Evolutionary conservation across 2,329 filamentous ascomycete species (phyloP).

Genomic region (Fusarium oligoseptatum): DNA sequence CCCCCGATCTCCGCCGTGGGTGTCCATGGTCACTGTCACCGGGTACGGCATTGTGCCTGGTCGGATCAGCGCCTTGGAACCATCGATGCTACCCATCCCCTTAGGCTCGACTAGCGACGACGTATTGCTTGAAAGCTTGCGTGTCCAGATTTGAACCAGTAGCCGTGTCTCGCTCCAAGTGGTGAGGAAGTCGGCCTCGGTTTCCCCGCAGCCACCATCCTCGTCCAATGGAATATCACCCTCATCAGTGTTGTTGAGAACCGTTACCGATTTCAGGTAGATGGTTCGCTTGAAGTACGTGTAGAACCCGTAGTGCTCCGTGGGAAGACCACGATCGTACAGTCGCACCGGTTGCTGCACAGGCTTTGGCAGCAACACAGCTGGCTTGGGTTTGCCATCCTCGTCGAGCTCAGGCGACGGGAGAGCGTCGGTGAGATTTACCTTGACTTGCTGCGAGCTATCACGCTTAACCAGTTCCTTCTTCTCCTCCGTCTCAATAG

Average conservation of each 20-base stretch:
- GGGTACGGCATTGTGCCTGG: constrained; percentile 75
- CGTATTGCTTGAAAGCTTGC: constrained; percentile 58
- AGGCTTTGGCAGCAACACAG: constrained; percentile 78
- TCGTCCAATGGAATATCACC: constrained; percentile 61
- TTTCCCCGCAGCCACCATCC: constrained; percentile 66
- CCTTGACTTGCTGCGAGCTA: constrained; percentile 36
- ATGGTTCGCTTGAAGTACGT: constrained; percentile 90
- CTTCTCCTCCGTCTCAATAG: constrained; percentile 53
- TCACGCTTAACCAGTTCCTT: constrained; percentile 43
- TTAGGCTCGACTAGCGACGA: constrained; percentile 54
- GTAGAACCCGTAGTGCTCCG: constrained; percentile 95
- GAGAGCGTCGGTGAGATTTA: constrained; percentile 60
- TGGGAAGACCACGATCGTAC: constrained; percentile 82
- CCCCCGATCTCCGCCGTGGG: constrained; percentile 69
- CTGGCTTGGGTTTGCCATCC: constrained; percentile 80
- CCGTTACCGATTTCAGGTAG: constrained; percentile 75
- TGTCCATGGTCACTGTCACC: constrained; percentile 71
- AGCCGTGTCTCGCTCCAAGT: constrained; percentile 73
- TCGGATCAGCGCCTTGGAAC: constrained; percentile 50
- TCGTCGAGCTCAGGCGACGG: constrained; percentile 72
- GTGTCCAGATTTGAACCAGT: constrained; percentile 76
- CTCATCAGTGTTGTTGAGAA: constrained; percentile 60
- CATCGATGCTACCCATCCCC: constrained; percentile 46
- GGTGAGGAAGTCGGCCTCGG: constrained; percentile 67
- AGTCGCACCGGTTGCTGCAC: constrained; percentile 84